Percentiles rank a stretch among this genome's conserved stretches.
These are phyloP conservation scores for Thalassiosira profunda DNA, from an alignment of 108 stramenopile genomes.

Conservation along the genomic window DNA sequence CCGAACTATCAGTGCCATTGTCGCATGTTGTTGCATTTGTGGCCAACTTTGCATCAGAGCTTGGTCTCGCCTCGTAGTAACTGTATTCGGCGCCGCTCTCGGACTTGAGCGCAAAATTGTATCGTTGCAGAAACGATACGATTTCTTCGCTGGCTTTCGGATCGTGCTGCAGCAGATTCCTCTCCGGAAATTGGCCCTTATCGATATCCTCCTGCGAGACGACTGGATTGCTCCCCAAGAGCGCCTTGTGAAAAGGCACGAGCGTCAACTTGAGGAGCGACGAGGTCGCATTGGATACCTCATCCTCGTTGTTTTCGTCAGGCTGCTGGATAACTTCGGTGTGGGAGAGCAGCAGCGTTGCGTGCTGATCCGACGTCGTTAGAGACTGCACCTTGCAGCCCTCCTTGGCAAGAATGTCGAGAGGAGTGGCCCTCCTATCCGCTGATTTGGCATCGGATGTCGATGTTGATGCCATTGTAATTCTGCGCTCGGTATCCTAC, in stretches of 20 bases:
- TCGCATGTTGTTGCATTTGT: not conserved
- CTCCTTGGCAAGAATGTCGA: constrained; percentile 15
- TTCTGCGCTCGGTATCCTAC: too few species aligned
- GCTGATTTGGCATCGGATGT: too few species aligned
- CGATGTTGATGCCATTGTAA: too few species aligned
- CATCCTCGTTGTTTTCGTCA: not conserved
- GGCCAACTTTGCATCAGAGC: not conserved
- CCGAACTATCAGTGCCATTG: not conserved
- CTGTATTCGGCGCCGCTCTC: constrained; percentile 64
- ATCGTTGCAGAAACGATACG: constrained; percentile 44
- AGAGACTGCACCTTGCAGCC: constrained; percentile 47
- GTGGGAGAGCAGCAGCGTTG: constrained; percentile 43
- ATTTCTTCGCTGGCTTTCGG: constrained; percentile 35
- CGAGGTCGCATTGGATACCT: constrained; percentile 1
- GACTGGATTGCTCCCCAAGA: constrained; percentile 49
- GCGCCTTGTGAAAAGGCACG: constrained; percentile 46
- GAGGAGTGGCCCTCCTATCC: constrained; percentile 4
- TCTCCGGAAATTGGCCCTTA: constrained; percentile 21
- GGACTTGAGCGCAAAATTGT: constrained; percentile 48
- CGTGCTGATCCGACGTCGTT: constrained; percentile 57
- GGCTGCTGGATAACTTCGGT: not conserved
- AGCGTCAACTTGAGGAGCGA: constrained; percentile 60
- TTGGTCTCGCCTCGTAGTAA: constrained; percentile 53
- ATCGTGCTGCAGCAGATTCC: constrained; percentile 30
- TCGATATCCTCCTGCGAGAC: constrained; percentile 22